Evolutionary conservation across 257 asterid genomes (phyloP).

Genomic region (Gentiana macrophylla): DNA sequence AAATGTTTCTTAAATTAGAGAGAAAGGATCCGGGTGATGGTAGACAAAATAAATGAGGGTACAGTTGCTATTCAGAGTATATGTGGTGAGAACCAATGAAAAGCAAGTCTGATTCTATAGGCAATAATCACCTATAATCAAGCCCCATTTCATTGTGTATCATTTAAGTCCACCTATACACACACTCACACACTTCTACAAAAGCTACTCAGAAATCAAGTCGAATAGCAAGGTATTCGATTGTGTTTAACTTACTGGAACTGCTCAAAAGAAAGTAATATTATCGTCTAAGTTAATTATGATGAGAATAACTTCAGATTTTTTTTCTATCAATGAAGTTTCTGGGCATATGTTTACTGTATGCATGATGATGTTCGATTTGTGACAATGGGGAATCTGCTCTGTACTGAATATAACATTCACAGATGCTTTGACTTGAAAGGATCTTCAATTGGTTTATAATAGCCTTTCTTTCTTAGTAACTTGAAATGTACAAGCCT

Average conservation of each 20-base stretch:
- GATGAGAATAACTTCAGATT: background rate
- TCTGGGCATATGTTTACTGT: background rate
- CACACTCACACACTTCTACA: too few species aligned
- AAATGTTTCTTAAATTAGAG: too few species aligned
- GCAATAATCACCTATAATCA: too few species aligned
- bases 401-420: slow-evolving; percentile 58
- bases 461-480: background rate
- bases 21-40: too few species aligned
- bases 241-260: slow-evolving; percentile 75
- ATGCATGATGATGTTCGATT: slow-evolving; percentile 58
- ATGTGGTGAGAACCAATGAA: too few species aligned
- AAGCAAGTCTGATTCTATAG: too few species aligned
- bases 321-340: background rate
- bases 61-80: too few species aligned
- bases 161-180: too few species aligned
- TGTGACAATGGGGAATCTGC: slow-evolving; percentile 88
- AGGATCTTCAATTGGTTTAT: slow-evolving; percentile 74
- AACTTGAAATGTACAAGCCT: background rate
- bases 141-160: too few species aligned
- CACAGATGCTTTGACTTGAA: slow-evolving; percentile 85
- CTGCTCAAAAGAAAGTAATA: slow-evolving; percentile 82
- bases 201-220: too few species aligned
- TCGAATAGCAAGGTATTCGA: slow-evolving; percentile 2
- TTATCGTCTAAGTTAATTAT: background rate
- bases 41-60: too few species aligned